Evolutionary conservation across 768 basidiomycete species (phyloP), one percentile per base, ranked within the genome.

Genomic region (Rhodotorula taiwanensis): DNA sequence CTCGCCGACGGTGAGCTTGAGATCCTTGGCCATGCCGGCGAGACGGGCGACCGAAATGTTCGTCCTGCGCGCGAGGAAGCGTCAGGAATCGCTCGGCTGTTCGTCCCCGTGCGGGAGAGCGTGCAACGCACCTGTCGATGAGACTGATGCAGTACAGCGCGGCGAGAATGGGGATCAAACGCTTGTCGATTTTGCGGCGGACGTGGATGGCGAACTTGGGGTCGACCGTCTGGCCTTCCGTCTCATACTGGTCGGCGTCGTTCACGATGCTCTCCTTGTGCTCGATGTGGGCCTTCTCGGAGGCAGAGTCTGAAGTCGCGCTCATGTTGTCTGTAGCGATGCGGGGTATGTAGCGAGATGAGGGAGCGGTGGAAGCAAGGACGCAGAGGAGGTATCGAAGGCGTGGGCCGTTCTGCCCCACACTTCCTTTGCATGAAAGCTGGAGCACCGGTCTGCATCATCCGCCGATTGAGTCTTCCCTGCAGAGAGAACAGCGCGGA

Each of bases 1-100:
- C 45, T 75, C 73, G 31, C 72, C 72, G n/a, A 75, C 59, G 5
- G 51, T 64, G 15, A 74, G 57, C 31, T 72, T 8, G 6, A 74
- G 68, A 23, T 41, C 63, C 0, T 14, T 16, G 20, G 39, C 63
- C 72, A 74, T 72, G 23, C 73, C 73, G 9, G 65, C 61, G 2
- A 72, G 54, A 52, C 64, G 47, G 8, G 66, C 67, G 41, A 59
- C 52, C 2, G 55, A 54, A 42, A 69, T 65, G 57, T 69, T 69
- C 43, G 68, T 60, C 18, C 62, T 45, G 57, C 63, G 54, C 41
- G 52, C 52, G 50, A 56, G 54, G 16, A 55, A 64, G n/a, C 11
- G 13, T 16, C 21, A 18, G 23, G 4, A 34, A 10, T 43, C 42
- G 42, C 14, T 8, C 44, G 18, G 5, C 14, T 6, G 45, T 27